phyloP scores from a whole-genome alignment of 148 eudicot genomes.

The Euryodendron excelsum region DNA sequence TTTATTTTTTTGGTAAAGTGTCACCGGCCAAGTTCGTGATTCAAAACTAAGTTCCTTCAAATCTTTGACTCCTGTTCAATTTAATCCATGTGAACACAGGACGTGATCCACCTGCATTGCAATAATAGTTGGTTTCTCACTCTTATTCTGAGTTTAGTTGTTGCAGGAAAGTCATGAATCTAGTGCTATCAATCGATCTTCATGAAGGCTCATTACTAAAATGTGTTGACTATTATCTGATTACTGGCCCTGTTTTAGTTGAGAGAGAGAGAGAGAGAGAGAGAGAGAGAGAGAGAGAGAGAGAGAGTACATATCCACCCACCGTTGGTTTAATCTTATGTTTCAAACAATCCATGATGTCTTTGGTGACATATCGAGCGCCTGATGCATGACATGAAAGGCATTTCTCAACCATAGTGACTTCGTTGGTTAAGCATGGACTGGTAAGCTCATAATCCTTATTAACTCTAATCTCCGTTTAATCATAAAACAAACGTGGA shows the following conservation, averaged over 20 bases:
- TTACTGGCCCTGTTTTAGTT: neutral
- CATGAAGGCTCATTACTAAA: neutral
- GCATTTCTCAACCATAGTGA: constrained; percentile 16
- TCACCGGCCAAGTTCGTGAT: too few species aligned
- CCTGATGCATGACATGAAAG: constrained; percentile 10
- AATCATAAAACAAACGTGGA: neutral
- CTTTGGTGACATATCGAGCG: neutral
- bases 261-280: neutral
- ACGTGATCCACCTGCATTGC: neutral
- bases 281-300: neutral
- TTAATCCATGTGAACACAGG: too few species aligned
- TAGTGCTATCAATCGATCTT: neutral
- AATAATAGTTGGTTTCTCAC: too few species aligned
- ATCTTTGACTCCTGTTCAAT: neutral
- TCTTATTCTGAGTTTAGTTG: too few species aligned
- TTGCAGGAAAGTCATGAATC: too few species aligned
- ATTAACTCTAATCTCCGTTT: neutral
- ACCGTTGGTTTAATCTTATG: constrained; percentile 30
- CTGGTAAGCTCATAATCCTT: too few species aligned
- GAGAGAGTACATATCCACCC: constrained; percentile 25
- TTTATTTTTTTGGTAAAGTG: too few species aligned
- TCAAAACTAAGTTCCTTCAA: neutral
- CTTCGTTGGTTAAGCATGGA: neutral
- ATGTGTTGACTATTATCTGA: too few species aligned
- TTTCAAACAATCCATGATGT: constrained; percentile 24